phyloP scores from a whole-genome alignment of 2,329 filamentous ascomycete species.

The Pseudocercospora crystallina region DNA sequence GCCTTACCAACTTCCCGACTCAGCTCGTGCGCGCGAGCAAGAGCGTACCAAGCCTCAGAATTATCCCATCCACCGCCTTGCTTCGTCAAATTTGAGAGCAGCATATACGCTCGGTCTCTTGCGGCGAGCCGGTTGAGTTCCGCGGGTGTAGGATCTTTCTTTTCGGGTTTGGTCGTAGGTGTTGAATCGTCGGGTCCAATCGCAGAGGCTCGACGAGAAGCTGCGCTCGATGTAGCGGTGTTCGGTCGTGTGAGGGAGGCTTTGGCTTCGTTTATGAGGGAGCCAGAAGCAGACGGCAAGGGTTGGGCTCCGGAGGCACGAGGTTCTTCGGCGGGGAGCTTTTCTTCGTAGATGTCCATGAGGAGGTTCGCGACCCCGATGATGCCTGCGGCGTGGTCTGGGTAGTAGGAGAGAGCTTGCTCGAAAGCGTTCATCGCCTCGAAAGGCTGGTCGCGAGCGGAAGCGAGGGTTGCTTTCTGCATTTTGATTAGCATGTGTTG shows the following conservation, averaged over 20 bases:
- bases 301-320: constrained; percentile 36
- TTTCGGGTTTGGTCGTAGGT: constrained; percentile 8
- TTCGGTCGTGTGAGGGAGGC: constrained; percentile 20
- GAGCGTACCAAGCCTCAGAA: constrained; percentile 87
- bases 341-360: constrained; percentile 77
- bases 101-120: constrained; percentile 80
- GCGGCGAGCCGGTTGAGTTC: constrained; percentile 81
- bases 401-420: constrained; percentile 72
- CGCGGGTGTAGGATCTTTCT: constrained; percentile 55
- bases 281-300: constrained; percentile 23
- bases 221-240: constrained; percentile 16
- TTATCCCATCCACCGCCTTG: constrained; percentile 86
- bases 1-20: constrained; percentile 83
- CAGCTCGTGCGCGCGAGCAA: constrained; percentile 84
- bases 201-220: constrained; percentile 14
- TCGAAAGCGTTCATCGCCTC: constrained; percentile 77
- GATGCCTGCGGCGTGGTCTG: constrained; percentile 77
- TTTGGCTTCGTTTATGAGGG: constrained; percentile 22
- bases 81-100: constrained; percentile 80
- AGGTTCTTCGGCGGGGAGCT: constrained; percentile 58
- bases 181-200: background rate
- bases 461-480: constrained; percentile 66
- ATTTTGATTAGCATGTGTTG: constrained; percentile 20
- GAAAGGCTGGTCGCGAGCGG: constrained; percentile 63
- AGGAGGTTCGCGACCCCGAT: constrained; percentile 82